A percentile compares a stretch with the other conserved stretches of the same genome.
These are phyloP conservation scores for Bipolaris oryzae DNA, from an alignment of 2,329 filamentous ascomycete genomes.

Conservation along the genomic window DNA sequence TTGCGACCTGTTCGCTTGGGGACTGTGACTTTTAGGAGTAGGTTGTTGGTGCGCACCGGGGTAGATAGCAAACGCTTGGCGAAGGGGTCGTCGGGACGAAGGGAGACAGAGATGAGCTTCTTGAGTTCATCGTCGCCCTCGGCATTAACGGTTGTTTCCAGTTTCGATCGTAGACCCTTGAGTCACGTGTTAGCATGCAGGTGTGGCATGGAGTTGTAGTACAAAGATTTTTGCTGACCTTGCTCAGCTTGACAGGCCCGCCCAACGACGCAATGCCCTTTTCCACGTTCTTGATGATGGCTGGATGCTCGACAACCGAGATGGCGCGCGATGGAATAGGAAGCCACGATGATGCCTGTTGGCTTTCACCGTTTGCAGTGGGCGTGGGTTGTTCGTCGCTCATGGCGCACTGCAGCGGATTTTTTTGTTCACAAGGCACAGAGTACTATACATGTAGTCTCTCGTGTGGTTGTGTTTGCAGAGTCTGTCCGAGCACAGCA, in stretches of 20 bases:
- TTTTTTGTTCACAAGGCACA: background rate
- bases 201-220: conserved; percentile 5
- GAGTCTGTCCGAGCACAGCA: background rate
- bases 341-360: conserved; percentile 55
- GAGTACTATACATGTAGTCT: background rate
- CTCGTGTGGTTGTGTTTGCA: background rate
- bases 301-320: conserved; percentile 70
- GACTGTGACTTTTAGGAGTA: conserved; percentile 84
- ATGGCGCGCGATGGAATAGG: conserved; percentile 59
- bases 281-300: conserved; percentile 67
- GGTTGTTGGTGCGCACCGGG: conserved; percentile 76
- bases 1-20: conserved; percentile 87
- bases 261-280: conserved; percentile 68
- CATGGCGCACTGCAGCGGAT: conserved; percentile 9
- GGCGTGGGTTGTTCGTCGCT: conserved; percentile 16
- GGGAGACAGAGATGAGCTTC: conserved; percentile 68
- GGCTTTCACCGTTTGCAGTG: conserved; percentile 6
- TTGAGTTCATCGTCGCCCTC: conserved; percentile 49
- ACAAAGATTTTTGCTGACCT: conserved; percentile 47
- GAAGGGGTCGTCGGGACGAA: conserved; percentile 80
- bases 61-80: conserved; percentile 79
- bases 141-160: conserved; percentile 29
- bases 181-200: conserved; percentile 16
- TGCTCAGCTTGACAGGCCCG: conserved; percentile 60
- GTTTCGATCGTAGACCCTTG: conserved; percentile 37